Conservation (phyloP, 192 early-diverging fungal species). For the Umbelopsis sp. region DNA sequence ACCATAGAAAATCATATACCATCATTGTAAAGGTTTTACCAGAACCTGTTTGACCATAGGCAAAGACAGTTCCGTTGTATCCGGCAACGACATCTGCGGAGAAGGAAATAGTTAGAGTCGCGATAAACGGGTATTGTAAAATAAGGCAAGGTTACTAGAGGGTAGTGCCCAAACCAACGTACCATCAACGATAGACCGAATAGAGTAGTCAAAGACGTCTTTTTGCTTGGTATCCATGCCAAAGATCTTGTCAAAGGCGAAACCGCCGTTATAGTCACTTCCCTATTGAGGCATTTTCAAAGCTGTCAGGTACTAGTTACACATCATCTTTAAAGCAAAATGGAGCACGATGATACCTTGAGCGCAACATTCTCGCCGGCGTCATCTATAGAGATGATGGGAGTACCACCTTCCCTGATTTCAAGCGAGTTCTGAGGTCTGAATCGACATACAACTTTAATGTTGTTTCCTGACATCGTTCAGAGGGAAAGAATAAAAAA, state of each 20-base stretch:
- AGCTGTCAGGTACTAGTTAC: not conserved
- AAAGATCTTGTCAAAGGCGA: slow-evolving; percentile 94
- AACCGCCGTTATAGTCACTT: slow-evolving; percentile 68
- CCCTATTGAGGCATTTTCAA: slow-evolving; percentile 32
- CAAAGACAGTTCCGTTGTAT: slow-evolving; percentile 99
- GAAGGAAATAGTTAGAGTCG: not conserved
- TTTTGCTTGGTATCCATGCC: slow-evolving; percentile 81
- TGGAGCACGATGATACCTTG: slow-evolving; percentile 21
- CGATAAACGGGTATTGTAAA: not conserved
- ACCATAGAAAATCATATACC: slow-evolving; percentile 42
- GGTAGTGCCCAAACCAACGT: slow-evolving; percentile 21
- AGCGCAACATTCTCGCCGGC: slow-evolving; percentile 62
- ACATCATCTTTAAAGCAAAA: slow-evolving; percentile 3
- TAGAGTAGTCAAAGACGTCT: slow-evolving; percentile 90
- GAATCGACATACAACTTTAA: slow-evolving; percentile 97
- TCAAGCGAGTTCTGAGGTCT: slow-evolving; percentile 94
- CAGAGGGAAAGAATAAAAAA: slow-evolving; percentile 4
- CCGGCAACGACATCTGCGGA: slow-evolving; percentile 51
- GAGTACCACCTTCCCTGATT: slow-evolving; percentile 87
- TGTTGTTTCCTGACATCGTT: slow-evolving; percentile 74
- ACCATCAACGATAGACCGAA: slow-evolving; percentile 92
- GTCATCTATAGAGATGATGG: slow-evolving; percentile 79
- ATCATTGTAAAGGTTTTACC: slow-evolving; percentile 99
- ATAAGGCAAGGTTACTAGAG: not conserved
- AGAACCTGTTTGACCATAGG: slow-evolving; percentile 98